Percentiles rank a stretch among this genome's conserved stretches.
phyloP scores from a whole-genome alignment of 169 alveolate species.

The Plasmodium cynomolgi region DNA sequence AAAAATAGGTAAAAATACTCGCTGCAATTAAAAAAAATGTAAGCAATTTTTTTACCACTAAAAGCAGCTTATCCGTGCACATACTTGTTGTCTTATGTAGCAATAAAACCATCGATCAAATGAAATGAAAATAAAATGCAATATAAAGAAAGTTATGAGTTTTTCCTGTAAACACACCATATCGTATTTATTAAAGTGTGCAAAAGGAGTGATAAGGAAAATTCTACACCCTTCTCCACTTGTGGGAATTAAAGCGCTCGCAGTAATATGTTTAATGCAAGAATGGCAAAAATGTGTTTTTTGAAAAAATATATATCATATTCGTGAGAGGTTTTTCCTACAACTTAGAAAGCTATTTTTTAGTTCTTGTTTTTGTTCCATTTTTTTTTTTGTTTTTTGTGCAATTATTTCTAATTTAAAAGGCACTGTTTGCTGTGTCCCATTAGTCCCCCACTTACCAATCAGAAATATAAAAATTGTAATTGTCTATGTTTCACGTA shows the following conservation, averaged over 20 bases:
- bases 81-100: background rate
- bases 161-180: background rate
- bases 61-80: background rate
- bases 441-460: background rate
- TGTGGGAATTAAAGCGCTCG: background rate
- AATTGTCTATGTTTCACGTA: background rate
- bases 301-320: constrained; percentile 2
- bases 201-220: constrained; percentile 27
- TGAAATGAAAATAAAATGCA: constrained; percentile 1
- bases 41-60: background rate
- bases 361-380: background rate
- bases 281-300: constrained; percentile 7
- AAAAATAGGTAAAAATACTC: constrained; percentile 3
- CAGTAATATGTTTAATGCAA: background rate
- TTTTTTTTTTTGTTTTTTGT: constrained; percentile 2
- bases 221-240: background rate
- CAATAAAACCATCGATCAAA: background rate
- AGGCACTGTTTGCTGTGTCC: background rate
- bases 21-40: background rate
- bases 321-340: background rate
- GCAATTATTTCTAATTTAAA: constrained; percentile 10
- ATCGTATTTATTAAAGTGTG: constrained; percentile 14
- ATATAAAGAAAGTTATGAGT: constrained; percentile 12
- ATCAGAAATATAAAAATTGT: background rate
- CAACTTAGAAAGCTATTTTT: background rate